Conservation (phyloP, 106 monocot species). For the Apostasia shenzhenica region DNA sequence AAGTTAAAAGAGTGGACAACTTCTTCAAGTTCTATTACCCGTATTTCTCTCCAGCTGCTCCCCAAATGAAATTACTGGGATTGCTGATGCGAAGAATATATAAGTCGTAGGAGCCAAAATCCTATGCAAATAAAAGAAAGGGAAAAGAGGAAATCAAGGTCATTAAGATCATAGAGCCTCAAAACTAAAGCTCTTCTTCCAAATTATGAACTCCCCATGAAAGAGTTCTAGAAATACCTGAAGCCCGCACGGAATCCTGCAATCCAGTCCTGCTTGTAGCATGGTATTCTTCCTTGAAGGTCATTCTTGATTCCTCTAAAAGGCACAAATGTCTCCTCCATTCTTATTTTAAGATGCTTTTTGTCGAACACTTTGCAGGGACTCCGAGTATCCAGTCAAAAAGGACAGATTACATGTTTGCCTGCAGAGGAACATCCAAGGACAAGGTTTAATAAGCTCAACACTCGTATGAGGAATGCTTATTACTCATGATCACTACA, state of each 20-base stretch:
- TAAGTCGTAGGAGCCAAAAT: conserved; percentile 37
- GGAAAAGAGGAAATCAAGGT: neutral
- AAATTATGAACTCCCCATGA: neutral
- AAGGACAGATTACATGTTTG: neutral
- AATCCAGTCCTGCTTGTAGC: conserved; percentile 81
- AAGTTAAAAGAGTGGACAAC: no score
- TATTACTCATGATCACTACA: no score
- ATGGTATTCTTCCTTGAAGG: conserved; percentile 42
- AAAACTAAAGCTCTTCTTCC: neutral
- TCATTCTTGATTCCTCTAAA: conserved; percentile 68
- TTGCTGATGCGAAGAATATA: conserved; percentile 51
- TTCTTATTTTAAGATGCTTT: conserved; percentile 1
- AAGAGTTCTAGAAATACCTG: conserved; percentile 28
- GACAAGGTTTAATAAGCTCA: no score
- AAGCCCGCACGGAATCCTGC: conserved; percentile 54
- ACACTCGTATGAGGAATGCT: no score
- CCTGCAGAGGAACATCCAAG: no score
- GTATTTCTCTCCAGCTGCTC: conserved; percentile 84
- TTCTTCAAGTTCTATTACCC: conserved; percentile 20
- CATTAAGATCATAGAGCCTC: neutral
- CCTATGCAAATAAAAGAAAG: conserved; percentile 6
- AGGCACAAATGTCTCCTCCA: conserved; percentile 80
- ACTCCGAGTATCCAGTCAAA: neutral
- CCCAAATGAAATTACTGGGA: conserved; percentile 87
- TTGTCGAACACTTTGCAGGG: no score